phyloP scores from a whole-genome alignment of 495 filamentous ascomycete genomes.

The Saxispiralis lemnorum region DNA sequence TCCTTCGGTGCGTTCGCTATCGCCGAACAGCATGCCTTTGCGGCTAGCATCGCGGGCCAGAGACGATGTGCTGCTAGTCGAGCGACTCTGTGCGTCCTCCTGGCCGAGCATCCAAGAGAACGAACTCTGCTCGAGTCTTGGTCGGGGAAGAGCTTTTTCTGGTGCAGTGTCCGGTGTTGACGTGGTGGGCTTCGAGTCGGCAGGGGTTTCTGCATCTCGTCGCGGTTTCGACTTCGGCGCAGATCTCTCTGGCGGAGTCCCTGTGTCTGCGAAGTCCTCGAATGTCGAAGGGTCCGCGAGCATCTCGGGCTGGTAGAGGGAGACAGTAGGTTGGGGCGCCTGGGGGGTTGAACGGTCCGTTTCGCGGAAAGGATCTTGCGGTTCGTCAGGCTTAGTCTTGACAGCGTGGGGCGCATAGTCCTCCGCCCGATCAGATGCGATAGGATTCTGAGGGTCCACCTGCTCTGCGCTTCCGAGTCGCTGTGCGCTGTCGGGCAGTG shows the following conservation, averaged over 20 bases:
- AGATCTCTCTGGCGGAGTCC: no score
- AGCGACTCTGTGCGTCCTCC: slow-evolving; percentile 4
- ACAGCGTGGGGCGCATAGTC: no score
- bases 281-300: slow-evolving; percentile 5
- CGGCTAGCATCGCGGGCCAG: not conserved
- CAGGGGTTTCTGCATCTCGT: not conserved
- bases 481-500: slow-evolving; percentile 28
- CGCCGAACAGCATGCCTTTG: slow-evolving; percentile 8
- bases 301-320: not conserved
- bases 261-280: slow-evolving; percentile 1
- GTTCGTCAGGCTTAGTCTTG: no score
- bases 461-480: slow-evolving; percentile 7
- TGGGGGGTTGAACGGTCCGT: no score
- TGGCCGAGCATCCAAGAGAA: slow-evolving; percentile 92
- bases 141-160: slow-evolving; percentile 21
- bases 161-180: not conserved
- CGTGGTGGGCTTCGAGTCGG: not conserved
- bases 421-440: not conserved
- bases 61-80: not conserved
- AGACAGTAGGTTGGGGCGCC: no score
- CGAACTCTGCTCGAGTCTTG: slow-evolving; percentile 60
- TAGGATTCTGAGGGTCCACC: not conserved
- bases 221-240: not conserved
- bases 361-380: no score
- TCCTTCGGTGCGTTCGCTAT: not conserved